Evolutionary conservation across 805 yeast genomes (phyloP).

Genomic region (Candida lessepsii): DNA sequence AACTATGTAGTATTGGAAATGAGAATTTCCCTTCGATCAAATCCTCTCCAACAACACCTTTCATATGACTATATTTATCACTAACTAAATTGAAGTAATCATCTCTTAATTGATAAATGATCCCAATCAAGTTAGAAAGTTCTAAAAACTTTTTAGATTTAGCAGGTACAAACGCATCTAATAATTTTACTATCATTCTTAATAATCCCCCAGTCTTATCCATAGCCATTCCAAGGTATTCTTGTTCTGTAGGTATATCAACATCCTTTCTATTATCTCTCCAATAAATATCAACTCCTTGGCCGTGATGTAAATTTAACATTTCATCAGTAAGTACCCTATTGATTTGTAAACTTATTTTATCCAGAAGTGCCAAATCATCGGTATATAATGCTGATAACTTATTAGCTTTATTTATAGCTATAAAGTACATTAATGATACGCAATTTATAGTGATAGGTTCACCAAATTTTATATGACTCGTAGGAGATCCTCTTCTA

Average conservation of each 20-base stretch:
- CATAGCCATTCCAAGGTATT: slow-evolving; percentile 78
- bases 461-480: slow-evolving; percentile 74
- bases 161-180: slow-evolving; percentile 37
- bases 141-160: slow-evolving; percentile 25
- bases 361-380: slow-evolving; percentile 6
- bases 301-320: slow-evolving; percentile 83
- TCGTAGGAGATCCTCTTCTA: slow-evolving; percentile 76
- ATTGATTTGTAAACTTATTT: slow-evolving; percentile 23
- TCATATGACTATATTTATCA: slow-evolving; percentile 56
- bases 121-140: slow-evolving; percentile 74
- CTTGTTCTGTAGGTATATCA: slow-evolving; percentile 25
- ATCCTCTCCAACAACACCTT: slow-evolving; percentile 72
- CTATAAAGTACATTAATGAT: slow-evolving; percentile 75
- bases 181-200: slow-evolving; percentile 65
- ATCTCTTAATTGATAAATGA: slow-evolving; percentile 81
- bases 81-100: slow-evolving; percentile 73
- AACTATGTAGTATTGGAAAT: slow-evolving; percentile 72
- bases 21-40: slow-evolving; percentile 87
- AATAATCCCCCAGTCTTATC: slow-evolving; percentile 88
- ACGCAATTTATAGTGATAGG: slow-evolving; percentile 83
- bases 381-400: slow-evolving; percentile 17
- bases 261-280: slow-evolving; percentile 30
- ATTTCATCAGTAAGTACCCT: slow-evolving; percentile 65
- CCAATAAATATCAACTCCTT: slow-evolving; percentile 88
- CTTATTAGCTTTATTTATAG: slow-evolving; percentile 49